phyloP scores from a whole-genome alignment of 345 rosid genomes.

The Linum lewisii region DNA sequence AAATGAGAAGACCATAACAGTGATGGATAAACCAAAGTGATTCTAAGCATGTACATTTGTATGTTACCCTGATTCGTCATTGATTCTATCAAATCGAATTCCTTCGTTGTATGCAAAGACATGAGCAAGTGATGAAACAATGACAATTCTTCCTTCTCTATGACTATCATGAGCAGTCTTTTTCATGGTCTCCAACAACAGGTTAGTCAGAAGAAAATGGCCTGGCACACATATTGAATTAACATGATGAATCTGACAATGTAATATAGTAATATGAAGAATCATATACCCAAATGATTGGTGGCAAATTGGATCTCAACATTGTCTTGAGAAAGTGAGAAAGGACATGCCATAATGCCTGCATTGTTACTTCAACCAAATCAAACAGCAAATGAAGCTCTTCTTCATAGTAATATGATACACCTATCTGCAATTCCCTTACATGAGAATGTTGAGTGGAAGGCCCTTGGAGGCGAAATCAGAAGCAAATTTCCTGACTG shows the following conservation, averaged over 20 bases:
- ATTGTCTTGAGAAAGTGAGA: conserved; percentile 38
- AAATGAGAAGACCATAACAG: background rate
- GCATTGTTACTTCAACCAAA: conserved; percentile 38
- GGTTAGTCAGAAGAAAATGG: conserved; percentile 63
- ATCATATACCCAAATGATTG: conserved; percentile 15
- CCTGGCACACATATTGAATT: conserved; percentile 23
- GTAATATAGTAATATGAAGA: background rate
- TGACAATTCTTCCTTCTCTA: conserved; percentile 63
- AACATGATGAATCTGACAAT: no score
- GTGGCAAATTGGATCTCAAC: conserved; percentile 45
- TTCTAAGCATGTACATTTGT: background rate
- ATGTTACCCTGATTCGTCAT: conserved; percentile 46
- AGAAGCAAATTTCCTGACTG: conserved; percentile 15
- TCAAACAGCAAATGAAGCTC: conserved; percentile 3
- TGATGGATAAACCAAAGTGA: background rate
- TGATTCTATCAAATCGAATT: conserved; percentile 50
- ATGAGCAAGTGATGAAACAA: conserved; percentile 57
- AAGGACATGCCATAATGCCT: conserved; percentile 33
- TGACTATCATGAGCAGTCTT: conserved; percentile 43
- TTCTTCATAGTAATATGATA: background rate
- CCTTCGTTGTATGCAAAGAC: conserved; percentile 44
- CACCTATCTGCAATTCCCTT: background rate
- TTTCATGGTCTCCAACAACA: conserved; percentile 66
- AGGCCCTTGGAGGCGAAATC: conserved; percentile 9
- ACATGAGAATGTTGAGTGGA: conserved; percentile 21